phyloP scores from a whole-genome alignment of 371 early-diverging fungal genomes.

The Fennellomyces sp. region DNA sequence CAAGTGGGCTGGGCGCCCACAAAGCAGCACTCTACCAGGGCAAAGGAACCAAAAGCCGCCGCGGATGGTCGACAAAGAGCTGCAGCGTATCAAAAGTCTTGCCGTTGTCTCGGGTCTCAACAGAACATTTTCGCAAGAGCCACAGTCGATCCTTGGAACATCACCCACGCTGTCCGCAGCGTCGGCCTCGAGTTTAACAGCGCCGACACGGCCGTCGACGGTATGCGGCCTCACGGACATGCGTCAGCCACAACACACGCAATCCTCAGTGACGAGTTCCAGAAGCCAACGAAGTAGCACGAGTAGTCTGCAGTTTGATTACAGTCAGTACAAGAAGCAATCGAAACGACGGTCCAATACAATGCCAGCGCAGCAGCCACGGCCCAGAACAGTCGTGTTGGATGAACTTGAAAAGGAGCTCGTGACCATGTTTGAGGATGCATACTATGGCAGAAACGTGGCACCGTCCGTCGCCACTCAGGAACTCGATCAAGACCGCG shows the following conservation, averaged over 20 bases:
- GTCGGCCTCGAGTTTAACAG: not conserved
- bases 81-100: slow-evolving; percentile 44
- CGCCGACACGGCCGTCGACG: not conserved
- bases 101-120: slow-evolving; percentile 47
- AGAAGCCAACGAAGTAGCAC: slow-evolving; percentile 12
- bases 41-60: slow-evolving; percentile 10
- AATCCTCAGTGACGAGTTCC: not conserved
- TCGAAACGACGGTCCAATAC: not conserved
- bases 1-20: slow-evolving; percentile 2
- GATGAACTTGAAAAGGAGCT: slow-evolving; percentile 17
- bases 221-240: not conserved
- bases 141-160: slow-evolving; percentile 10
- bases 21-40: slow-evolving; percentile 1
- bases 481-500: not conserved
- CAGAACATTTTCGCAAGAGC: slow-evolving; percentile 29
- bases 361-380: not conserved
- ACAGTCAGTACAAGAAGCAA: not conserved
- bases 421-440: slow-evolving; percentile 13
- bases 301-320: slow-evolving; percentile 16
- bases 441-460: not conserved
- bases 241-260: not conserved
- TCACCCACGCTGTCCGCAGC: slow-evolving; percentile 18
- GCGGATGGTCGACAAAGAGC: slow-evolving; percentile 37
- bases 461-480: not conserved
- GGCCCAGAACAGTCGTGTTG: slow-evolving; percentile 1